A percentile compares a stretch with the other conserved stretches of the same genome.
Evolutionary conservation across 1,139 yeast species (phyloP).

Genomic region (Suhomyces bribrorum): DNA sequence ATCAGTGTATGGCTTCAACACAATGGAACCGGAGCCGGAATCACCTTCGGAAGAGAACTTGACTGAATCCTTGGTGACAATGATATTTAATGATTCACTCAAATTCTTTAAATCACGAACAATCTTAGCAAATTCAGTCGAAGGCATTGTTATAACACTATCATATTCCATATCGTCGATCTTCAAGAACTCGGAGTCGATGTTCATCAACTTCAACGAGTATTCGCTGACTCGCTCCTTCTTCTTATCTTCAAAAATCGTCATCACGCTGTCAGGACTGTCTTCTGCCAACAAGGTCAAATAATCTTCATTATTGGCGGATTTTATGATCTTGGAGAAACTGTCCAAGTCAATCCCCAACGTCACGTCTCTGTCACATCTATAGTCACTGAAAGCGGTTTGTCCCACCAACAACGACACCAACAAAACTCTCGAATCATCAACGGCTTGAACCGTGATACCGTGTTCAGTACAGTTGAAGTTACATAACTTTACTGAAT

Average conservation of each 20-base stretch:
- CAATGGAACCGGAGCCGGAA: conserved; percentile 83
- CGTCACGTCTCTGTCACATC: conserved; percentile 94
- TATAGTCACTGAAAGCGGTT: conserved; percentile 87
- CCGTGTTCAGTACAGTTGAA: conserved; percentile 96
- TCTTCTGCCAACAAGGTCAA: conserved; percentile 91
- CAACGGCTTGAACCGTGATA: conserved; percentile 95
- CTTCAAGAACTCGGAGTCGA: conserved; percentile 90
- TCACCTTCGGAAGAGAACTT: conserved; percentile 92
- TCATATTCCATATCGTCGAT: conserved; percentile 94
- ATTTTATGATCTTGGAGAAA: conserved; percentile 80
- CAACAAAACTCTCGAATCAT: conserved; percentile 91
- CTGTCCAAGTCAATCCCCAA: conserved; percentile 90
- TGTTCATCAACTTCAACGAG: conserved; percentile 90
- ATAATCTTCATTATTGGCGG: conserved; percentile 89
- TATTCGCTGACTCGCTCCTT: conserved; percentile 93
- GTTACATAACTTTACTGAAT: conserved; percentile 91
- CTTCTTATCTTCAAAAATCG: conserved; percentile 87
- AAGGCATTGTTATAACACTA: conserved; percentile 83
- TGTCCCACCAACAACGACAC: conserved; percentile 86
- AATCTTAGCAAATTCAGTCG: conserved; percentile 83
- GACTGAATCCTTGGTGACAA: conserved; percentile 89
- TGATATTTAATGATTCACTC: conserved; percentile 83
- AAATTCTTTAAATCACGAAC: conserved; percentile 85
- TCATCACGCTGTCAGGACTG: conserved; percentile 75
- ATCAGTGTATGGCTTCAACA: conserved; percentile 81